These are phyloP conservation scores for Trichocladium uniseriatum DNA, from an alignment of 495 filamentous ascomycete species.

Conservation along the genomic window DNA sequence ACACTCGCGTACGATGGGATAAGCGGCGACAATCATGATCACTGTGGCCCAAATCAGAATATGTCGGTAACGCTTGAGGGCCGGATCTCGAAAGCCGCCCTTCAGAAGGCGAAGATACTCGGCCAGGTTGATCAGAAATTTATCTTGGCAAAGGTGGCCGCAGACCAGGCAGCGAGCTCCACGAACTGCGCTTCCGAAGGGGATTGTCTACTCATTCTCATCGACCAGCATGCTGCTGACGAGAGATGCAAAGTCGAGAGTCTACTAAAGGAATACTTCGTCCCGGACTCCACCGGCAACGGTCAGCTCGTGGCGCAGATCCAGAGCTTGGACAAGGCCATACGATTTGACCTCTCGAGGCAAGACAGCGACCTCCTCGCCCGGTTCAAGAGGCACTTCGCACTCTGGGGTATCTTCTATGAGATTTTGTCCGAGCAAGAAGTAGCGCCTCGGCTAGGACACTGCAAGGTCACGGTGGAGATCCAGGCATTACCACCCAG, in stretches of 20 bases:
- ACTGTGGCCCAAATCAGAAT: neutral
- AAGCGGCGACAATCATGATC: slow-evolving; percentile 2
- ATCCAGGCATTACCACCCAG: slow-evolving; percentile 54
- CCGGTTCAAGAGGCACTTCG: slow-evolving; percentile 47
- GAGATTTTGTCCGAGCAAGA: slow-evolving; percentile 14
- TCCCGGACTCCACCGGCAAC: neutral
- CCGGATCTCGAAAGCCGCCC: slow-evolving; percentile 56
- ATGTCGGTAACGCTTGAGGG: slow-evolving; percentile 26
- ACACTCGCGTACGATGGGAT: neutral
- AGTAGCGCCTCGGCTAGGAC: neutral
- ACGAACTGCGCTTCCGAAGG: neutral
- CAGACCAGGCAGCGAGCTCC: neutral
- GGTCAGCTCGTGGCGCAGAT: slow-evolving; percentile 12
- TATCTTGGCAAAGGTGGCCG: slow-evolving; percentile 56
- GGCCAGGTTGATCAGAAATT: slow-evolving; percentile 87
- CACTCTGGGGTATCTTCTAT: slow-evolving; percentile 65
- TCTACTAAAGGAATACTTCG: slow-evolving; percentile 42
- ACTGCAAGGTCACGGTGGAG: slow-evolving; percentile 26
- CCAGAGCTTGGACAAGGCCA: slow-evolving; percentile 37
- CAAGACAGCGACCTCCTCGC: slow-evolving; percentile 51
- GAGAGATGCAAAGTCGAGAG: slow-evolving; percentile 75
- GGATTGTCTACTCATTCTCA: slow-evolving; percentile 49
- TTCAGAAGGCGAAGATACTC: slow-evolving; percentile 58
- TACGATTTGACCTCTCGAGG: slow-evolving; percentile 51
- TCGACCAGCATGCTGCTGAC: slow-evolving; percentile 94